Evolutionary conservation across 2,329 filamentous ascomycete species (phyloP).

Genomic region (Cladobotryum mycophilum): DNA sequence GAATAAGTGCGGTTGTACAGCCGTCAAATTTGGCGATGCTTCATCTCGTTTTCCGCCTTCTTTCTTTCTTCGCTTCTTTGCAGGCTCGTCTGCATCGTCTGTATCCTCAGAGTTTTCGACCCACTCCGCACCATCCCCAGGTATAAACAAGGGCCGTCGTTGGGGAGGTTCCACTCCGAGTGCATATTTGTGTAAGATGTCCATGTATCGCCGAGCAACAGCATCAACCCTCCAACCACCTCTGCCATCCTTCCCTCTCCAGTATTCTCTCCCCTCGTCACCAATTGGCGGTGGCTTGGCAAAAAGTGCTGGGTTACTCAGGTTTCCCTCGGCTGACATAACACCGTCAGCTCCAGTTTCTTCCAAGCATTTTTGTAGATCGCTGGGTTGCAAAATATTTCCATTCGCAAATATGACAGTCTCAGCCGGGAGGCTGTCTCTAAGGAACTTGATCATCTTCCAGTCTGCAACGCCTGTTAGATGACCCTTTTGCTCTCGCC

Average conservation of each 20-base stretch:
- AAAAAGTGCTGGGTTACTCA: slow-evolving; percentile 88
- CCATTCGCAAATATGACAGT: slow-evolving; percentile 97
- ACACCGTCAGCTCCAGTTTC: slow-evolving; percentile 85
- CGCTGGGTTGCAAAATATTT: slow-evolving; percentile 76
- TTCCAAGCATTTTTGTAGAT: slow-evolving; percentile 70
- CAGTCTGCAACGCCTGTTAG: slow-evolving; percentile 91
- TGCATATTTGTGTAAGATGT: slow-evolving; percentile 79
- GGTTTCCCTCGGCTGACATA: slow-evolving; percentile 94
- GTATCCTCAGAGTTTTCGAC: slow-evolving; percentile 28
- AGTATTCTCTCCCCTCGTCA: slow-evolving; percentile 72
- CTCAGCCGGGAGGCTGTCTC: slow-evolving; percentile 75
- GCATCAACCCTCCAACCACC: slow-evolving; percentile 88
- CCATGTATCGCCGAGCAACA: slow-evolving; percentile 78
- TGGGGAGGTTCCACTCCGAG: slow-evolving; percentile 58
- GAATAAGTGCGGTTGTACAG: slow-evolving; percentile 90
- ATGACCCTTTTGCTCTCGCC: slow-evolving; percentile 90
- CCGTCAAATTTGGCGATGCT: slow-evolving; percentile 58
- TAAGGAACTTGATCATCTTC: slow-evolving; percentile 72
- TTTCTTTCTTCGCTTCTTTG: slow-evolving; percentile 43
- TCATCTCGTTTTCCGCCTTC: slow-evolving; percentile 32
- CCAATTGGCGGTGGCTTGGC: slow-evolving; percentile 57
- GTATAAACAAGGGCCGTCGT: slow-evolving; percentile 67
- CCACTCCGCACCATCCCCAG: slow-evolving; percentile 47
- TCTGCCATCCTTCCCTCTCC: slow-evolving; percentile 70
- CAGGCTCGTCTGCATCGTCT: slow-evolving; percentile 40